Base-by-base conservation (phyloP, 139 green algal genomes). In the Tetradesmus obliquus region DNA sequence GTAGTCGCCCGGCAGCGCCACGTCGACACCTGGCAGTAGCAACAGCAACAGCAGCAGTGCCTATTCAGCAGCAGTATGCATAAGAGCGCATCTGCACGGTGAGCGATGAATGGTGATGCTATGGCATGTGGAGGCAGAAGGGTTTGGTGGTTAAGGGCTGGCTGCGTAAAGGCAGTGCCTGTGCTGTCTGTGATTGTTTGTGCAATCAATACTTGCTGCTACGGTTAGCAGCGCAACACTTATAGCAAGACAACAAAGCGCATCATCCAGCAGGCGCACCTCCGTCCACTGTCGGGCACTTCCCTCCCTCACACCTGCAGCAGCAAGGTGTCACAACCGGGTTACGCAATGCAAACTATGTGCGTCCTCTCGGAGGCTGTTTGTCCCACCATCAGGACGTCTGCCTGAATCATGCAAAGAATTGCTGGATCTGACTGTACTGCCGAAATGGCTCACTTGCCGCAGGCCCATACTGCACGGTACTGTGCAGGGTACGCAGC, bases 221-320 rank as follows among this genome's bases (percentile, higher is more conserved):
- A 45, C 32, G 32, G 0, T 4, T 19, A n/a, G 66, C 15, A 76
- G 17, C 66, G 17, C 15, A 15, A 76, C 5, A 81, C 20, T 51
- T 22, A n/a, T 57, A 32, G 24, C 10, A 10, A 9, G 10, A 66
- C 7, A 66, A 66, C 58, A 9, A 9, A 71, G 60, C 3, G 2
- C 15, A 71, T 10, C 60, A 71, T 19, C 5, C 5, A 32, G 20
- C 22, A 19, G 17, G 20, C 83, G 6, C 2, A 88, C 83, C 84
- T 80, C 84, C 84, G 53, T 89, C 84, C 3, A 82, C 60, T 22
- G 9, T 45, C 7, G 60, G 62, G 24, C 84, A 89, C 60, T 80
- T 62, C 3, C 32, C 84, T 15, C 84, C 84, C 7, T n/a, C 62
- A 32, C 84, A 89, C 13, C 54, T 80, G 84, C 62, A 5, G 24